Evolutionary conservation across 345 rosid species (phyloP).

Genomic region (Odontarrhena argentea): DNA sequence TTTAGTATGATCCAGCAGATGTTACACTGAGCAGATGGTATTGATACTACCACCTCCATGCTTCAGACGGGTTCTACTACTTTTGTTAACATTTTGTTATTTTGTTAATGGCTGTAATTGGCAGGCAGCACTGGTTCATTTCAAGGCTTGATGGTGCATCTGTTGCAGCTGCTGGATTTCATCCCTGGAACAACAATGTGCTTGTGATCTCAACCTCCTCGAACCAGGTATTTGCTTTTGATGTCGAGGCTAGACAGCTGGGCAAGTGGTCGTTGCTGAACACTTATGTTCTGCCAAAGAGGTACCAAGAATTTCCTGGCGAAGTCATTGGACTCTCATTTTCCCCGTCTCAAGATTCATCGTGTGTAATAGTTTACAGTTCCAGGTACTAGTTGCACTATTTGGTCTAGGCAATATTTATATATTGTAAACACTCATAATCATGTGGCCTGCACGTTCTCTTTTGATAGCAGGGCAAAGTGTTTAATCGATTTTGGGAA

Average conservation of each 20-base stretch:
- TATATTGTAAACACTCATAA: neutral
- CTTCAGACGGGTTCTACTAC: neutral
- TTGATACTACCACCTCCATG: neutral
- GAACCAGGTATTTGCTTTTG: slow-evolving; percentile 84
- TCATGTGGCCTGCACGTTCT: slow-evolving; percentile 2
- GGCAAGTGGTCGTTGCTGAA: slow-evolving; percentile 85
- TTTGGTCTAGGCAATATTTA: neutral
- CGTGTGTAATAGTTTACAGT: slow-evolving; percentile 70
- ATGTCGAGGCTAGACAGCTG: slow-evolving; percentile 84
- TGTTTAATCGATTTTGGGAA: slow-evolving; percentile 79
- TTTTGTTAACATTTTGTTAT: neutral
- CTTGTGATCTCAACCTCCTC: slow-evolving; percentile 78
- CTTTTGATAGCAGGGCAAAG: slow-evolving; percentile 70
- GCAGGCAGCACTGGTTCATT: slow-evolving; percentile 97
- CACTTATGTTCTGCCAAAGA: slow-evolving; percentile 63
- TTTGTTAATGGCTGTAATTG: slow-evolving; percentile 13
- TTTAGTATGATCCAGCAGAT: neutral
- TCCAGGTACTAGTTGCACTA: slow-evolving; percentile 60
- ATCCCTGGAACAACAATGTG: slow-evolving; percentile 68
- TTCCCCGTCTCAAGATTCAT: slow-evolving; percentile 56
- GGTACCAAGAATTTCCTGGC: slow-evolving; percentile 95
- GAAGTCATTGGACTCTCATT: slow-evolving; percentile 92
- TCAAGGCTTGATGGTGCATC: slow-evolving; percentile 91
- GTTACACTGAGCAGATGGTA: neutral
- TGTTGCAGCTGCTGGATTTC: slow-evolving; percentile 87